A percentile compares a stretch with the other conserved stretches of the same genome.
These are phyloP conservation scores for Hevea brasiliensis DNA, from an alignment of 345 rosid genomes.

Conservation along the genomic window DNA sequence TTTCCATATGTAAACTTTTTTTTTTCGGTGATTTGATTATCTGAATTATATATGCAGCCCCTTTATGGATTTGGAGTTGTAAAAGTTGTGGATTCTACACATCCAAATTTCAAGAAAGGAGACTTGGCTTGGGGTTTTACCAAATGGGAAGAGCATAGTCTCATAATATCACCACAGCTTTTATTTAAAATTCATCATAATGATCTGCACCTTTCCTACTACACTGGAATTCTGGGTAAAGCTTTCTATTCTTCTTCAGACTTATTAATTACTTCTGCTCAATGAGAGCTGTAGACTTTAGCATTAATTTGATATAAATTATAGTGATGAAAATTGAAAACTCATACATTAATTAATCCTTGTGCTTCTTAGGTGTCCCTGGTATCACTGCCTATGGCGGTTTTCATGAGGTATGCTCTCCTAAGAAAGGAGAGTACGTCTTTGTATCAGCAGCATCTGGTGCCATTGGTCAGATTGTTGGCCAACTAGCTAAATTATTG, in stretches of 20 bases:
- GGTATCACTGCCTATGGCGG: background rate
- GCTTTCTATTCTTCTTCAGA: too few relatives aligned
- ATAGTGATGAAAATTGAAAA: background rate
- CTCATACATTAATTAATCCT: too few relatives aligned
- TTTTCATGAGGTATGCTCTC: background rate
- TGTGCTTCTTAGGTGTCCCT: background rate
- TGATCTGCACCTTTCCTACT: slow-evolving; percentile 33
- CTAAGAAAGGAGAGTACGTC: background rate
- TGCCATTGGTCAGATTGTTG: too few relatives aligned
- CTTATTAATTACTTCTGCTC: too few relatives aligned
- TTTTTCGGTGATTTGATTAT: too few relatives aligned
- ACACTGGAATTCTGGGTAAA: slow-evolving; percentile 23
- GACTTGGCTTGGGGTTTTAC: slow-evolving; percentile 57
- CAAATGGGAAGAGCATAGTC: slow-evolving; percentile 65
- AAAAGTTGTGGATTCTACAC: slow-evolving; percentile 51
- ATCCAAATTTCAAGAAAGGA: slow-evolving; percentile 53
- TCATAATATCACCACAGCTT: background rate
- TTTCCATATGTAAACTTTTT: too few relatives aligned
- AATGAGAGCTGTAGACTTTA: too few relatives aligned
- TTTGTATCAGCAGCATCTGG: too few relatives aligned
- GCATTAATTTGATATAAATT: too few relatives aligned
- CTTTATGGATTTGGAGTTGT: slow-evolving; percentile 52
- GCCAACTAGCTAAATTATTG: too few relatives aligned
- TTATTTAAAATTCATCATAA: slow-evolving; percentile 18
- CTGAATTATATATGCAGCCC: background rate